phyloP scores from a whole-genome alignment of 1,139 yeast species.

The Arxiozyma slooffiae region DNA sequence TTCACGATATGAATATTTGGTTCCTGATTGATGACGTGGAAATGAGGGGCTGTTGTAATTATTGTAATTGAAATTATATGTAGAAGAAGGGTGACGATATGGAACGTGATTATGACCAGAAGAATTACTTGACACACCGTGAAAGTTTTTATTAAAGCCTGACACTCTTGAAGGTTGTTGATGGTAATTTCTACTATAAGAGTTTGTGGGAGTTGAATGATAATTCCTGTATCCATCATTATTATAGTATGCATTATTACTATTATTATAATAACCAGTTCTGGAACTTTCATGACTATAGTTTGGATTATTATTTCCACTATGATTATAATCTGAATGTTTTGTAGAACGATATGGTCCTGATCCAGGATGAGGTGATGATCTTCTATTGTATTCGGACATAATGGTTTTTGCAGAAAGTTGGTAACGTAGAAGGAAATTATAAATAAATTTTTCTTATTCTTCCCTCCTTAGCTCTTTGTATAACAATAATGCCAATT shows the following conservation, averaged over 20 bases:
- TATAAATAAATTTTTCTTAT: no score
- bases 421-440: neutral
- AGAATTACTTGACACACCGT: neutral
- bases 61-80: neutral
- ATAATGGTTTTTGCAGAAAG: neutral
- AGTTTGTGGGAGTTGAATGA: neutral
- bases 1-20: neutral
- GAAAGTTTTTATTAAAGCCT: neutral
- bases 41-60: neutral
- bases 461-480: neutral
- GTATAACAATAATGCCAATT: no score
- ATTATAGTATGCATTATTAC: neutral
- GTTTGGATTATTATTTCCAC: neutral
- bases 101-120: neutral
- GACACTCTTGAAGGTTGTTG: neutral
- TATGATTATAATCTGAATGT: neutral
- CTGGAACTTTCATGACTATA: neutral
- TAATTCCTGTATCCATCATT: neutral
- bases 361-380: slow-evolving; percentile 3
- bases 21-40: neutral
- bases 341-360: slow-evolving; percentile 2
- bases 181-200: neutral
- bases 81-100: neutral
- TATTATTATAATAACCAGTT: neutral
- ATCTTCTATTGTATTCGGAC: slow-evolving; percentile 8